These are phyloP conservation scores for Scalesia atractyloides DNA, from an alignment of 129 eudicot genomes.

Conservation along the genomic window DNA sequence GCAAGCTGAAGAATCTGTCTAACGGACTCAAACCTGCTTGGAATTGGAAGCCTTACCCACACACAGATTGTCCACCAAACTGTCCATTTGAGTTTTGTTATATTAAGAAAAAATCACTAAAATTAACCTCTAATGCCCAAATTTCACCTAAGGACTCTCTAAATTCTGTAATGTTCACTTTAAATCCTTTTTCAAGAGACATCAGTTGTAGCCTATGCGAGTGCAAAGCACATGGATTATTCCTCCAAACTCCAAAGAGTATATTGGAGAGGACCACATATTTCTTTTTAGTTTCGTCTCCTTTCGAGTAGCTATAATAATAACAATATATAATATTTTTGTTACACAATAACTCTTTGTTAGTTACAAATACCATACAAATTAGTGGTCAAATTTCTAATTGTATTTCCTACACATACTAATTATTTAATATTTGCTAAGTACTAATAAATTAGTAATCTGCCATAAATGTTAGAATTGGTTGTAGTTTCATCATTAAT, in stretches of 20 bases:
- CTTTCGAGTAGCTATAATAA: background rate
- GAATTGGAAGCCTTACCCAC: no score
- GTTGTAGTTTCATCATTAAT: background rate
- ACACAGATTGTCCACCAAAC: no score
- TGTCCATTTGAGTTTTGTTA: no score
- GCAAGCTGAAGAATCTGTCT: no score
- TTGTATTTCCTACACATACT: background rate
- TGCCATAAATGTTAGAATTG: background rate
- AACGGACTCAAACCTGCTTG: no score
- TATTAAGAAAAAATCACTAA: no score
- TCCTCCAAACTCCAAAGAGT: constrained; percentile 9
- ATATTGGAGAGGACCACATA: constrained; percentile 25
- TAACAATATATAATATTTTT: background rate
- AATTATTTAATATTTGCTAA: background rate
- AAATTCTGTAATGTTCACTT: constrained; percentile 1
- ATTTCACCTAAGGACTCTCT: constrained; percentile 4
- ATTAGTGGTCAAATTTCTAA: background rate
- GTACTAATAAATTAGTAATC: background rate
- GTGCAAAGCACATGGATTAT: constrained; percentile 34
- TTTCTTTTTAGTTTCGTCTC: background rate
- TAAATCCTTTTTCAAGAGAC: background rate
- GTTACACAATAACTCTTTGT: background rate
- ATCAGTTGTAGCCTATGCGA: constrained; percentile 15
- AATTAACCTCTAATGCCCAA: background rate
- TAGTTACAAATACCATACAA: background rate